These are phyloP conservation scores for Macrolepiota fuliginosa DNA, from an alignment of 768 basidiomycete genomes.

Conservation along the genomic window DNA sequence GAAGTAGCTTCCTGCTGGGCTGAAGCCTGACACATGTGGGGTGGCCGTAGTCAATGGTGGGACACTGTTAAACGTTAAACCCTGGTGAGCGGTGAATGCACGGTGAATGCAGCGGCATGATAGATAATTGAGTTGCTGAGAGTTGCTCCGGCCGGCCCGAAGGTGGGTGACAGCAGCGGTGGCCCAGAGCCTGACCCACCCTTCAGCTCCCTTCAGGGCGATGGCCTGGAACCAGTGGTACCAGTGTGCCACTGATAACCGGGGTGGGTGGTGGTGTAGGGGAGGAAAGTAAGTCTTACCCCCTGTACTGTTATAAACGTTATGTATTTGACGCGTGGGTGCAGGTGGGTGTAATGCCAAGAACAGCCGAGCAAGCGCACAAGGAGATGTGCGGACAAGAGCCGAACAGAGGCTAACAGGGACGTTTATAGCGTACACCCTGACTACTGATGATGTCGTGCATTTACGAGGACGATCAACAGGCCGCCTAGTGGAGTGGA, in stretches of 20 bases:
- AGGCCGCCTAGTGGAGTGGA: conserved; percentile 16
- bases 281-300: background rate
- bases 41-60: no score
- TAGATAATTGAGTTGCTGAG: background rate
- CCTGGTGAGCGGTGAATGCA: no score
- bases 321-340: background rate
- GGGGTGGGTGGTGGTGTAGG: background rate
- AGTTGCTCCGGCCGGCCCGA: background rate
- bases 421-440: background rate
- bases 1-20: no score
- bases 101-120: background rate
- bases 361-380: background rate
- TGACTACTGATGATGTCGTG: background rate
- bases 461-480: background rate
- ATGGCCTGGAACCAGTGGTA: no score
- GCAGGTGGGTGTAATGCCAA: background rate
- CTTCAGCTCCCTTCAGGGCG: background rate
- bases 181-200: background rate
- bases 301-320: background rate
- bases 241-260: background rate
- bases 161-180: background rate
- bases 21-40: no score
- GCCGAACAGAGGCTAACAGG: background rate
- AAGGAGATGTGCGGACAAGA: conserved; percentile 18
- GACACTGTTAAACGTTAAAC: no score